Percentiles rank a stretch among this genome's conserved stretches.
phyloP scores from a whole-genome alignment of 768 basidiomycete species.

The Dentipellis fragilis region DNA sequence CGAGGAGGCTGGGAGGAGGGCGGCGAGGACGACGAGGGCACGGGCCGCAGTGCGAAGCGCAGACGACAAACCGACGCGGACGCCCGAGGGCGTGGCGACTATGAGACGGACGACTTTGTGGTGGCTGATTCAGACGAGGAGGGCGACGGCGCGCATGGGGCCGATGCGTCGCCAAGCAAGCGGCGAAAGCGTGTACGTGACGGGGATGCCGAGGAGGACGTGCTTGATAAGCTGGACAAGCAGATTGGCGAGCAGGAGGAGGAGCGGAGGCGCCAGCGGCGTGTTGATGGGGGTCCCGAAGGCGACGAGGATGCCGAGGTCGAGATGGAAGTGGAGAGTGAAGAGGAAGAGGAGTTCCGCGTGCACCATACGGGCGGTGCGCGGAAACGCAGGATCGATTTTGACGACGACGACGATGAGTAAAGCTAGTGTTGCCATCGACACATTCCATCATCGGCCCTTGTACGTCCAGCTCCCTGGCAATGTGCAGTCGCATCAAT shows the following conservation, averaged over 20 bases:
- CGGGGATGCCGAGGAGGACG: constrained; percentile 40
- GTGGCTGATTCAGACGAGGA: constrained; percentile 77
- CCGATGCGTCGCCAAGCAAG: constrained; percentile 8
- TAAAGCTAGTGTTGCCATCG: neutral
- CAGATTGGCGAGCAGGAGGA: constrained; percentile 48
- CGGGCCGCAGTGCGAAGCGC: constrained; percentile 33
- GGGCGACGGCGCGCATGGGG: constrained; percentile 5
- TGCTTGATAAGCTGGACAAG: constrained; percentile 60
- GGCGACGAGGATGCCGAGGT: constrained; percentile 20
- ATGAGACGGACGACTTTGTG: constrained; percentile 79
- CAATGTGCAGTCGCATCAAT: neutral
- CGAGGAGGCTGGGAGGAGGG: constrained; percentile 4
- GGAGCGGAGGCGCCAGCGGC: constrained; percentile 34
- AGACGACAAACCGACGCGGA: constrained; percentile 24
- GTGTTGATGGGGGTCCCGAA: constrained; percentile 10
- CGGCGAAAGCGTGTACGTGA: constrained; percentile 26
- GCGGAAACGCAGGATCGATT: constrained; percentile 45
- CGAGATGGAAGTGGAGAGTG: constrained; percentile 69
- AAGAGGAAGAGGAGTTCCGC: constrained; percentile 57
- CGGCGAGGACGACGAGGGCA: constrained; percentile 34
- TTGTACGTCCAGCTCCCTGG: neutral
- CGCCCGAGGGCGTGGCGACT: constrained; percentile 53
- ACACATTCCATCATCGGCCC: neutral
- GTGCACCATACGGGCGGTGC: constrained; percentile 43
- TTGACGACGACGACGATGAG: constrained; percentile 57